Conservation (phyloP, 2,329 filamentous ascomycete genomes). For the Lecanoromycetidae sp. region DNA sequence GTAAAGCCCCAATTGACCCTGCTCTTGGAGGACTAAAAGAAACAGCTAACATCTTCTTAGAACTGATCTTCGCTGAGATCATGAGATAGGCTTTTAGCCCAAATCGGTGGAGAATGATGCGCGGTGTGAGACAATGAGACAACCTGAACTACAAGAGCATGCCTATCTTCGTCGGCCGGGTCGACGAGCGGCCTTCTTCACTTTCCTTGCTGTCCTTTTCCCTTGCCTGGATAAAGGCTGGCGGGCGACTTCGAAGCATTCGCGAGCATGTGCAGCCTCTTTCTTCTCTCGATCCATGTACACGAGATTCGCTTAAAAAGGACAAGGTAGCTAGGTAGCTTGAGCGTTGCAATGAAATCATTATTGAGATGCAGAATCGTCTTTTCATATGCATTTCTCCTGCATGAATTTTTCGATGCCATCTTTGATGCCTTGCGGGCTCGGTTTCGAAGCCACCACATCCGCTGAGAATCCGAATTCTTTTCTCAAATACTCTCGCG, state of each 20-base stretch:
- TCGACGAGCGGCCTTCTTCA: conserved; percentile 7
- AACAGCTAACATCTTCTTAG: conserved; percentile 27
- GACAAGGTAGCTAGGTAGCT: conserved; percentile 1
- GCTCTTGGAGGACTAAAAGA: not conserved
- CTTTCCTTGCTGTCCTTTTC: not conserved
- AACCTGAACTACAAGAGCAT: conserved; percentile 5
- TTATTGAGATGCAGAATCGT: not conserved
- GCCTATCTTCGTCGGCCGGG: conserved; percentile 12
- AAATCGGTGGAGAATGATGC: not conserved
- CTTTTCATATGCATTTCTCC: not conserved
- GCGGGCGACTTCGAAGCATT: not conserved
- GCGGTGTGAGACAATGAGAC: not conserved
- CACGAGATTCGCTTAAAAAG: not conserved
- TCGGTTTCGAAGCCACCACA: conserved; percentile 67
- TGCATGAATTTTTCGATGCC: conserved; percentile 48
- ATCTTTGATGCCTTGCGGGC: conserved; percentile 61
- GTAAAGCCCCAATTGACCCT: conserved; percentile 45
- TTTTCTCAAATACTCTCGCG: conserved; percentile 54
- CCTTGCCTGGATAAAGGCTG: not conserved
- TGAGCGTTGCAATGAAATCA: not conserved
- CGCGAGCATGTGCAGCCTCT: not conserved
- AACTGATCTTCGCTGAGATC: conserved; percentile 93
- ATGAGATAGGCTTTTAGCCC: conserved; percentile 44
- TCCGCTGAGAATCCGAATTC: conserved; percentile 35
- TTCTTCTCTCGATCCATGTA: not conserved